phyloP scores from a whole-genome alignment of 768 basidiomycete species.

The Rhodotorula diobovata region DNA sequence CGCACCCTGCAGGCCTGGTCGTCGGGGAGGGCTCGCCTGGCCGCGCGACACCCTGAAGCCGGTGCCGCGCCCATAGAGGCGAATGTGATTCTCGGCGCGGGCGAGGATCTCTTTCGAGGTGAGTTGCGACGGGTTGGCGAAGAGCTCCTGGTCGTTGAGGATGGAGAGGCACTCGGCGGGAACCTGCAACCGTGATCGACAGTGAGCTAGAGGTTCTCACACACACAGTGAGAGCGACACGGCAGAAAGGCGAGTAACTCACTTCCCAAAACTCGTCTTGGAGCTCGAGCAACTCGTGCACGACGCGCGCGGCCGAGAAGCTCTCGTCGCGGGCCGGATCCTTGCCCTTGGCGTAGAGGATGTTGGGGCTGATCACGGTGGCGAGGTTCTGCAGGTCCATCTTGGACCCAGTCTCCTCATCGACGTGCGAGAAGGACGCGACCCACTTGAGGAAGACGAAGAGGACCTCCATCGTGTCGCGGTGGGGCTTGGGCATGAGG shows the following conservation, averaged over 20 bases:
- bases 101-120: constrained; percentile 93
- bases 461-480: constrained; percentile 95
- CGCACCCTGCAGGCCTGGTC: constrained; percentile 31
- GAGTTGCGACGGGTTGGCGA: constrained; percentile 77
- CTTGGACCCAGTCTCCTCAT: constrained; percentile 93
- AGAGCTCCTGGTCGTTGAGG: constrained; percentile 86
- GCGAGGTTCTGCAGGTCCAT: constrained; percentile 96
- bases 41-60: constrained; percentile 20
- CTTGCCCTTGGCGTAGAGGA: constrained; percentile 70
- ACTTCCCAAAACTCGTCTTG: constrained; percentile 93
- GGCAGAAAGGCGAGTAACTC: neutral
- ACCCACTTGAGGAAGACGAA: constrained; percentile 99
- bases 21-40: constrained; percentile 12
- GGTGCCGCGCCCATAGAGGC: constrained; percentile 3
- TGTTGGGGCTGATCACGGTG: constrained; percentile 96
- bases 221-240: neutral
- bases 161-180: constrained; percentile 83
- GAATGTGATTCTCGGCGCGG: constrained; percentile 62
- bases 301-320: constrained; percentile 77
- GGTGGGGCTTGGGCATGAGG: constrained; percentile 83
- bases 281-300: constrained; percentile 78
- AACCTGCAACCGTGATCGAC: constrained; percentile 45
- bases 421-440: constrained; percentile 95
- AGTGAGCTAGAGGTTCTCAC: neutral
- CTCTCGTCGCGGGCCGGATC: constrained; percentile 89